Percentiles rank a stretch among this genome's conserved stretches.
Conservation (phyloP, 2,329 filamentous ascomycete species). For the Venturia pyrina region DNA sequence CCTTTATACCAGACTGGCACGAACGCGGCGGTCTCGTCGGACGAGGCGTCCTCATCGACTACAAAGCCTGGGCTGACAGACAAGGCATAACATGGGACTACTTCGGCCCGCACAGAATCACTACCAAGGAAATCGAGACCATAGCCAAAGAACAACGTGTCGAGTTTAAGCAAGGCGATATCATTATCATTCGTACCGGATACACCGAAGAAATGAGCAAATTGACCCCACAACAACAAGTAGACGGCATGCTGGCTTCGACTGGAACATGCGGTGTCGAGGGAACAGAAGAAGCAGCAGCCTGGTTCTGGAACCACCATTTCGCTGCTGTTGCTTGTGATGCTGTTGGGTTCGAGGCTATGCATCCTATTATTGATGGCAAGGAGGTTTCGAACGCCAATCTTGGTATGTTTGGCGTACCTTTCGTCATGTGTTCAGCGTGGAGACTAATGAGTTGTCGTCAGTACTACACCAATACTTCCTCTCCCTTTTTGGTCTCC, state of each 20-base stretch:
- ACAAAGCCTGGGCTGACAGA: conserved; percentile 37
- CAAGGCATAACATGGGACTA: conserved; percentile 43
- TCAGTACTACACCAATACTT: conserved; percentile 36
- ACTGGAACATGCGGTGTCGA: conserved; percentile 27
- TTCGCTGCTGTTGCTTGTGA: conserved; percentile 28
- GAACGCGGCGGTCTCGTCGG: conserved; percentile 42
- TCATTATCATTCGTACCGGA: conserved; percentile 31
- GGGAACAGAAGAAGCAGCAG: conserved; percentile 21
- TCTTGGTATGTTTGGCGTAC: conserved; percentile 5
- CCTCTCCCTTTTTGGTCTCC: conserved; percentile 39
- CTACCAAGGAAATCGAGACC: conserved; percentile 32
- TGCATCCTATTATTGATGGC: conserved; percentile 19
- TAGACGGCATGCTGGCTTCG: conserved; percentile 31
- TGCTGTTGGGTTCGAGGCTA: conserved; percentile 24
- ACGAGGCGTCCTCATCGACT: conserved; percentile 49
- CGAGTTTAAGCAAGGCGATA: conserved; percentile 21
- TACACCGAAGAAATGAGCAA: conserved; percentile 37
- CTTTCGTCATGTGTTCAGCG: too few species aligned
- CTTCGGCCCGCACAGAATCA: conserved; percentile 44
- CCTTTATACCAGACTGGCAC: conserved; percentile 43
- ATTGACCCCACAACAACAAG: conserved; percentile 28
- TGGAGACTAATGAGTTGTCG: background rate
- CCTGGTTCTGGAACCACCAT: conserved; percentile 20
- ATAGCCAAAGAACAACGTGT: conserved; percentile 11
- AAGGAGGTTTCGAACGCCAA: conserved; percentile 8